phyloP scores from a whole-genome alignment of 345 rosid species.

The Mallotus nudiflorus region DNA sequence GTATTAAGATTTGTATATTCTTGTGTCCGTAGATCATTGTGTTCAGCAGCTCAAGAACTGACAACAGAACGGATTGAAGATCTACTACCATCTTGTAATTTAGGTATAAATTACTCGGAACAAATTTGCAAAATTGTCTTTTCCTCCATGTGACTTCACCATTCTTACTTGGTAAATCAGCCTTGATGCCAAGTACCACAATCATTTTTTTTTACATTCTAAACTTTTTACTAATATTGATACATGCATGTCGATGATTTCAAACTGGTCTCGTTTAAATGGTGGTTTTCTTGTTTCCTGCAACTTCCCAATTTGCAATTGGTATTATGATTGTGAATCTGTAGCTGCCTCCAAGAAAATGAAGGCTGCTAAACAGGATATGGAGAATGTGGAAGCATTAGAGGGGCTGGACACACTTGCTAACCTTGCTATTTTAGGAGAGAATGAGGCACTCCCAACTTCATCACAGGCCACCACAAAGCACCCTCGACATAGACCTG shows the following conservation, averaged over 20 bases:
- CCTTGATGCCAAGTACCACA: neutral
- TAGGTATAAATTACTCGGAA: constrained; percentile 44
- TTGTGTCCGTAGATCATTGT: constrained; percentile 50
- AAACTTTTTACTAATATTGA: neutral
- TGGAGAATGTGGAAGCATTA: constrained; percentile 44
- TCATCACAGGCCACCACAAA: constrained; percentile 72
- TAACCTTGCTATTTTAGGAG: constrained; percentile 65
- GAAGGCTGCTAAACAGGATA: constrained; percentile 53
- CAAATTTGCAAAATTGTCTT: neutral
- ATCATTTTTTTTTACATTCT: neutral
- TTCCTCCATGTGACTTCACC: neutral
- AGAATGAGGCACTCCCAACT: constrained; percentile 45
- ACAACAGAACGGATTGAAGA: constrained; percentile 58
- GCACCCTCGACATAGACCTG: constrained; percentile 92
- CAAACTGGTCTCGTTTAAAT: constrained; percentile 4
- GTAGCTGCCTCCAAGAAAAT: constrained; percentile 50
- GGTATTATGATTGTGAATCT: constrained; percentile 15
- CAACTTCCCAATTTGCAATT: constrained; percentile 8
- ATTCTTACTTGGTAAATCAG: no score
- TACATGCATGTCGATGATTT: constrained; percentile 17
- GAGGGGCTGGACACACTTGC: constrained; percentile 72
- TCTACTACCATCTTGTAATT: constrained; percentile 42
- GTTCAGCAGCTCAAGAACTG: constrained; percentile 58
- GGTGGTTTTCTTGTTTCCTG: constrained; percentile 3
- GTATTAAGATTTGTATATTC: constrained; percentile 2